A percentile compares a stretch with the other conserved stretches of the same genome.
These are phyloP conservation scores for Talaromyces liani DNA, from an alignment of 495 filamentous ascomycete species.

Conservation along the genomic window DNA sequence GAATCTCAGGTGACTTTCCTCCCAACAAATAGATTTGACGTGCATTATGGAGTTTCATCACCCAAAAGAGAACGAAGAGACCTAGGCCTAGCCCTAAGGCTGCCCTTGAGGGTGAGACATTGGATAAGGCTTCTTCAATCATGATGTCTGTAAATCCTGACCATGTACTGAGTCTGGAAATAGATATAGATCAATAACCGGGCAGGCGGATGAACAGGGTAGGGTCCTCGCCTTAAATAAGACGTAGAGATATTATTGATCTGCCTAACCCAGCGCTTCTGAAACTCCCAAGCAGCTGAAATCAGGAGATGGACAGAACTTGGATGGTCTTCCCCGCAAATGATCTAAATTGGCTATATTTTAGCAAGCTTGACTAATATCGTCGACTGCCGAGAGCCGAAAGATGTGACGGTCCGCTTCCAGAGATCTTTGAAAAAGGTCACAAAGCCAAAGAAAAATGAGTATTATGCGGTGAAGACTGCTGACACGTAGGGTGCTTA, in stretches of 20 bases:
- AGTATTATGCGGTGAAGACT: not conserved
- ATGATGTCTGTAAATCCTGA: slow-evolving; percentile 15
- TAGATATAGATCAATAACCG: not conserved
- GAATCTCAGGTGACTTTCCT: slow-evolving; percentile 21
- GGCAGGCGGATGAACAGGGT: not conserved
- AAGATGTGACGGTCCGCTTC: not conserved
- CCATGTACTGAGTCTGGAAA: not conserved
- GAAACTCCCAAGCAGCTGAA: not conserved
- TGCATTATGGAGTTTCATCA: slow-evolving; percentile 25
- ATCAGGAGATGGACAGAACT: not conserved
- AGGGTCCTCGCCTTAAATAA: not conserved
- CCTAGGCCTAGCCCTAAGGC: slow-evolving; percentile 18
- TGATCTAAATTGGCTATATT: not conserved
- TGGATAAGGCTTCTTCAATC: slow-evolving; percentile 28
- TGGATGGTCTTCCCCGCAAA: slow-evolving; percentile 1
- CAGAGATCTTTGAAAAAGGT: not conserved
- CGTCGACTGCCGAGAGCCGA: not conserved
- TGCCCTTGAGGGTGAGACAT: slow-evolving; percentile 20
- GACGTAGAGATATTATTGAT: not conserved
- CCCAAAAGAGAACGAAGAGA: slow-evolving; percentile 17
- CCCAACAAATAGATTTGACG: slow-evolving; percentile 29
- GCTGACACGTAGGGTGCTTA: not conserved
- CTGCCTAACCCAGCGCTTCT: not conserved
- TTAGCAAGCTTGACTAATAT: not conserved
- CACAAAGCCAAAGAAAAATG: not conserved